Conservation (phyloP, 129 eudicot species). For the Lactuca sativa region DNA sequence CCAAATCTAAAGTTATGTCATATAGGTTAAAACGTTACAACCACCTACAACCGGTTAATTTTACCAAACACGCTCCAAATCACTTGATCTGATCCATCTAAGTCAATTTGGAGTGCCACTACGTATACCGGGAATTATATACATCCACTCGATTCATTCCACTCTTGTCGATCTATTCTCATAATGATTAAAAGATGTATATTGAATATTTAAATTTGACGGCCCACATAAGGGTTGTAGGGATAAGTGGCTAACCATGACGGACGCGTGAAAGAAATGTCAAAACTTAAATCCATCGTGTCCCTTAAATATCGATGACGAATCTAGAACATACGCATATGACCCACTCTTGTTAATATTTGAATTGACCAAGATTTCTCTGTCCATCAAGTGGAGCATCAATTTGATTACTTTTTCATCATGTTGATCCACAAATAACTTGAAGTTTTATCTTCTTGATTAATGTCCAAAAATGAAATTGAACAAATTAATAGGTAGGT, state of each 20-base stretch:
- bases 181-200: too few species aligned
- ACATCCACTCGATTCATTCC: too few species aligned
- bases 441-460: neutral
- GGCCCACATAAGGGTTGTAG: neutral
- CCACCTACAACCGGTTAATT: too few species aligned
- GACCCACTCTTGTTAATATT: neutral
- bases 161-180: too few species aligned
- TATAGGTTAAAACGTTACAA: too few species aligned
- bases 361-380: neutral
- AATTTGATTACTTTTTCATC: neutral
- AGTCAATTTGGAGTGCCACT: too few species aligned
- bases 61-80: too few species aligned
- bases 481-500: too few species aligned
- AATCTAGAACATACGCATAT: neutral
- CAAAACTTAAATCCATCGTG: neutral
- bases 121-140: too few species aligned
- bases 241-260: neutral
- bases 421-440: neutral
- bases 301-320: neutral
- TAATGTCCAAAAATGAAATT: too few species aligned
- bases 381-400: constrained; percentile 3
- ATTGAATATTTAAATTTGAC: neutral
- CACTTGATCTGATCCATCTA: too few species aligned
- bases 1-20: too few species aligned
- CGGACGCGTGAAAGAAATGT: constrained; percentile 5